Evolutionary conservation across 78 protist species (phyloP).

Genomic region (Guillardia theta): DNA sequence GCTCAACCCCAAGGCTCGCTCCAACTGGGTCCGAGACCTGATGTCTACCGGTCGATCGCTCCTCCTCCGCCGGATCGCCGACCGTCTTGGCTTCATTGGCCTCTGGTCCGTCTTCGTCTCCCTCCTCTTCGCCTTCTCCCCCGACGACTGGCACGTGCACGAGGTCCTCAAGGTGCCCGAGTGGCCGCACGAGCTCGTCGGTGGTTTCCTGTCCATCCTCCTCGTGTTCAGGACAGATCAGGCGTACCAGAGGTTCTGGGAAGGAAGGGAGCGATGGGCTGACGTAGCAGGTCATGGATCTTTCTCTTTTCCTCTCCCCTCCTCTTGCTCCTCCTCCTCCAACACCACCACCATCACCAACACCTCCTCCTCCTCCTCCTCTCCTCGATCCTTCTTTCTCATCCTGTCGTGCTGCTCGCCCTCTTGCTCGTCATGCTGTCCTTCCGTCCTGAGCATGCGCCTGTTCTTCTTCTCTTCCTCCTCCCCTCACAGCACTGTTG

Average conservation of each 20-base stretch:
- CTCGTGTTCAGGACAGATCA: constrained; percentile 40
- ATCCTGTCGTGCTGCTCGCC: too few relatives aligned
- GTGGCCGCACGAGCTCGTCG: constrained; percentile 39
- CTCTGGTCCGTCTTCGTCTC: not conserved
- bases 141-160: not conserved
- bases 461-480: too few relatives aligned
- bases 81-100: not conserved
- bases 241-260: constrained; percentile 40
- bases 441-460: too few relatives aligned
- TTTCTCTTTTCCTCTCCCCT: too few relatives aligned
- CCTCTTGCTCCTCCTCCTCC: too few relatives aligned
- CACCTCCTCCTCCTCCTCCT: too few relatives aligned
- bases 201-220: constrained; percentile 34
- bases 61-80: not conserved
- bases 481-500: too few relatives aligned
- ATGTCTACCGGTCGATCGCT: not conserved
- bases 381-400: too few relatives aligned
- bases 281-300: too few relatives aligned
- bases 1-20: not conserved
- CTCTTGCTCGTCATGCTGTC: too few relatives aligned
- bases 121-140: not conserved
- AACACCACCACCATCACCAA: too few relatives aligned
- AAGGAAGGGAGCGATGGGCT: constrained; percentile 1
- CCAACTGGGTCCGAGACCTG: constrained; percentile 16
- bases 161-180: not conserved